Evolutionary conservation across 2,329 filamentous ascomycete genomes (phyloP), one percentile per base, ranked within the genome.

Genomic region (Mariannaea elegans): DNA sequence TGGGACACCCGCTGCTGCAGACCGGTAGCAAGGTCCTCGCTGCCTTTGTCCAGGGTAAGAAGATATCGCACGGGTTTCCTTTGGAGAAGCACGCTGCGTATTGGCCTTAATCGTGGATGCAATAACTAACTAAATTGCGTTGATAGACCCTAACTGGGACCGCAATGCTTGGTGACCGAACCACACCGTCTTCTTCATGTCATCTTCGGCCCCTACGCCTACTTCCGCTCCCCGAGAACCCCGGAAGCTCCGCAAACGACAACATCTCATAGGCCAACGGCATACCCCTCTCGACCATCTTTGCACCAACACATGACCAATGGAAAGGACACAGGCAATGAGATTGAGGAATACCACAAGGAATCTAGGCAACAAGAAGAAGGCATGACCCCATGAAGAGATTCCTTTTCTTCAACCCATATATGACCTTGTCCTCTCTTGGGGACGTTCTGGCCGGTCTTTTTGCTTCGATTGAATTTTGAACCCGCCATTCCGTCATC

Each of bases 1-100:
- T 97, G 1, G 94, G 95, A 1, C 95, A 99, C 77, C 95, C 95
- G 70, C 82, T 99, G 71, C 80, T 99, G 79, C 95, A 99, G 86
- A 99, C 95, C 27, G 95, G 95, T 51, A 97, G 93, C 78, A 97
- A 98, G 80, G 95, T 99, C 59, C 79, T 99, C 71, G 94, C 94
- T 12, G 92, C 92, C 27, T 99, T 98, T 82, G 94, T 99, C 73
- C 95, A 99, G 81, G 95, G 94, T 97, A 74, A 66, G 76, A 27
- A 27, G 9, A 69, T 47, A 19, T 56, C 32, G 52, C 42, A 36
- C 57, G 56, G 36, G 44, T 53, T 27, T 36, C 16, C 21, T 42
- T 14, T 12, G 13, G 12, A 10, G 32, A 27, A 27, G 18, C 23
- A 7, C 21, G 8, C 14, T 12, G 13, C 27, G 31, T 16, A 24